These are phyloP conservation scores for Parietichytrium sp. DNA, from an alignment of 108 stramenopile genomes.

Conservation along the genomic window DNA sequence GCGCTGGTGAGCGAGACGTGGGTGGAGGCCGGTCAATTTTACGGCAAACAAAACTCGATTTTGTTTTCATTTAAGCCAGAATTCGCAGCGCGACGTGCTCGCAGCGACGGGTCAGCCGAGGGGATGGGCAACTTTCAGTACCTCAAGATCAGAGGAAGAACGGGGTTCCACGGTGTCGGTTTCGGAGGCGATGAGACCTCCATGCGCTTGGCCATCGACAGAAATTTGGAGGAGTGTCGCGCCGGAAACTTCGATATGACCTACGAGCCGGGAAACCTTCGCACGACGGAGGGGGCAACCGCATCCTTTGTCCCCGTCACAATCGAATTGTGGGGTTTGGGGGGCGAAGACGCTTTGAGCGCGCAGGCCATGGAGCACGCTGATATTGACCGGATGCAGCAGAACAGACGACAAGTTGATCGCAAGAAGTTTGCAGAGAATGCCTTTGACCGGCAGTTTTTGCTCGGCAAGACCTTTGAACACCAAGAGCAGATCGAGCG, in stretches of 20 bases:
- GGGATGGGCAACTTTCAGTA: not conserved
- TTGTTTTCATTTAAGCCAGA: not conserved
- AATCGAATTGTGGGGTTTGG: slow-evolving; percentile 22
- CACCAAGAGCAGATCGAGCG: slow-evolving; percentile 35
- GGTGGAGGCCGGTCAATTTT: not conserved
- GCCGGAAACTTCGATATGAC: slow-evolving; percentile 17
- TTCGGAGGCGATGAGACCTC: slow-evolving; percentile 16
- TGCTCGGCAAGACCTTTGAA: slow-evolving; percentile 13
- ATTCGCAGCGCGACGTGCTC: not conserved
- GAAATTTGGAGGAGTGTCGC: slow-evolving; percentile 13
- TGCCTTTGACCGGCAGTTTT: slow-evolving; percentile 16
- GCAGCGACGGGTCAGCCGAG: not conserved
- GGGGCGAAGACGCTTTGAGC: not conserved
- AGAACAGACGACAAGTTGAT: not conserved
- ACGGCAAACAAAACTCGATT: not conserved
- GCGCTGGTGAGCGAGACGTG: slow-evolving; percentile 25
- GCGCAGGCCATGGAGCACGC: slow-evolving; percentile 10
- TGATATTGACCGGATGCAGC: not conserved
- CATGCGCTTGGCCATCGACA: not conserved
- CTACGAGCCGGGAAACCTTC: slow-evolving; percentile 21
- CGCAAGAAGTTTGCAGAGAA: slow-evolving; percentile 39
- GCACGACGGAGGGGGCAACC: not conserved
- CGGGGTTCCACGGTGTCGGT: not conserved
- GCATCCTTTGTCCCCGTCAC: not conserved
- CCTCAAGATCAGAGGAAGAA: not conserved